These are phyloP conservation scores for Cercospora berteroae DNA, from an alignment of 2,329 filamentous ascomycete genomes.

Conservation along the genomic window DNA sequence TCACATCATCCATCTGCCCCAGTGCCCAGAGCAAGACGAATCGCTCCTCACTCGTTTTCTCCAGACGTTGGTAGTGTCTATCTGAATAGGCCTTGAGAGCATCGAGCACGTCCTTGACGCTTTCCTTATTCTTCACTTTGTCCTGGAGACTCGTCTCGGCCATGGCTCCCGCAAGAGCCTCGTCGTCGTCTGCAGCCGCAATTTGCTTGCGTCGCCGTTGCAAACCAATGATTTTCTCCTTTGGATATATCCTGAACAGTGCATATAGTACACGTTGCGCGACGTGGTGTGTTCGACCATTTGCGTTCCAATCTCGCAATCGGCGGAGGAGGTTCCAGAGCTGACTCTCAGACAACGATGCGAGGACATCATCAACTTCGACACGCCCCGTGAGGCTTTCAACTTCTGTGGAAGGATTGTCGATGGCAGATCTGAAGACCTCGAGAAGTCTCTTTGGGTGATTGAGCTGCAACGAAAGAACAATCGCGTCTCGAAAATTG, in stretches of 20 bases:
- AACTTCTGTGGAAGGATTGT: slow-evolving; percentile 58
- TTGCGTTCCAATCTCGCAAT: slow-evolving; percentile 95
- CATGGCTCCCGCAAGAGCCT: slow-evolving; percentile 33
- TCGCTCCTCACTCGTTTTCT: slow-evolving; percentile 90
- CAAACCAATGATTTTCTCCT: slow-evolving; percentile 64
- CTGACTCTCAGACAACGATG: slow-evolving; percentile 77
- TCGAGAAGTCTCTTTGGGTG: slow-evolving; percentile 83
- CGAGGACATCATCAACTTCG: slow-evolving; percentile 78
- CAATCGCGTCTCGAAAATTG: slow-evolving; percentile 90
- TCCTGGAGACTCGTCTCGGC: slow-evolving; percentile 35
- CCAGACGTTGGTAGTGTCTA: slow-evolving; percentile 83
- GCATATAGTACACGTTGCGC: slow-evolving; percentile 82
- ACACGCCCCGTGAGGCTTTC: slow-evolving; percentile 63
- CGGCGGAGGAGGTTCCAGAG: slow-evolving; percentile 78
- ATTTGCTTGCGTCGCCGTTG: slow-evolving; percentile 33
- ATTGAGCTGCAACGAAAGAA: slow-evolving; percentile 86
- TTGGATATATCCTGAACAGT: slow-evolving; percentile 76
- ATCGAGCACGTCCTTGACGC: slow-evolving; percentile 78
- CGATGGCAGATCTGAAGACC: slow-evolving; percentile 78
- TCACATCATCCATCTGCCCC: slow-evolving; percentile 80
- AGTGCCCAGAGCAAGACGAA: slow-evolving; percentile 92
- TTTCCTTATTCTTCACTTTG: slow-evolving; percentile 53
- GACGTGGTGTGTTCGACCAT: slow-evolving; percentile 78
- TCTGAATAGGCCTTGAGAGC: slow-evolving; percentile 90
- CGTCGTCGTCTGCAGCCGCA: slow-evolving; percentile 28